Evolutionary conservation across 768 basidiomycete species (phyloP).

Genomic region (Russula sp.): DNA sequence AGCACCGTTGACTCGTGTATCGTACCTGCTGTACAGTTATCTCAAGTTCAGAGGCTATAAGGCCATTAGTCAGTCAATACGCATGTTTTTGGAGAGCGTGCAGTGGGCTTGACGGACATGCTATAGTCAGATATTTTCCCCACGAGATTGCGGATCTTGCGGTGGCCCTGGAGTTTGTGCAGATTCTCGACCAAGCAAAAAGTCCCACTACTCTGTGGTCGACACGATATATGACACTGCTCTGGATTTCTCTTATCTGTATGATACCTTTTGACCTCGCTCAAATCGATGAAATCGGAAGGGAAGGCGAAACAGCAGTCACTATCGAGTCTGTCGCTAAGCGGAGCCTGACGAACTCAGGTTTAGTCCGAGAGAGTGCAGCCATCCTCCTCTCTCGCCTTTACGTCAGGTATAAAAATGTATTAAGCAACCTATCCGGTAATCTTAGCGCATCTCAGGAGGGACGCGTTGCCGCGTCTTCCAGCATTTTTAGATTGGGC

Average conservation of each 20-base stretch:
- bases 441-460: conserved; percentile 34
- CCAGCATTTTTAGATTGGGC: conserved; percentile 15
- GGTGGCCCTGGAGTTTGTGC: conserved; percentile 62
- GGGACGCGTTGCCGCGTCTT: conserved; percentile 35
- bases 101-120: conserved; percentile 9
- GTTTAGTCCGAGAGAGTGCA: conserved; percentile 80
- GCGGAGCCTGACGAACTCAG: conserved; percentile 52
- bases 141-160: conserved; percentile 82
- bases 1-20: conserved; percentile 39
- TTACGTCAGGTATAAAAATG: conserved; percentile 57
- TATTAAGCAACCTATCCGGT: conserved; percentile 9
- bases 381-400: conserved; percentile 73
- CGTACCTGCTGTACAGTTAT: conserved; percentile 65
- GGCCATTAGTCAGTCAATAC: conserved; percentile 64
- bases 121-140: conserved; percentile 84
- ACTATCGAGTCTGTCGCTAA: conserved; percentile 54
- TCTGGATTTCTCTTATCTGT: conserved; percentile 93
- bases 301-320: conserved; percentile 46
- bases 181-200: conserved; percentile 36
- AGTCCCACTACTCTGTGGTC: conserved; percentile 53
- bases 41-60: conserved; percentile 89
- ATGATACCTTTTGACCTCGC: conserved; percentile 89
- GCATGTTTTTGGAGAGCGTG: conserved; percentile 1
- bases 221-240: conserved; percentile 70
- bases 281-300: conserved; percentile 65